Percentiles rank a stretch among this genome's conserved stretches.
Evolutionary conservation across 2,329 filamentous ascomycete species (phyloP).

Genomic region (Rhinocladiella mackenziei): DNA sequence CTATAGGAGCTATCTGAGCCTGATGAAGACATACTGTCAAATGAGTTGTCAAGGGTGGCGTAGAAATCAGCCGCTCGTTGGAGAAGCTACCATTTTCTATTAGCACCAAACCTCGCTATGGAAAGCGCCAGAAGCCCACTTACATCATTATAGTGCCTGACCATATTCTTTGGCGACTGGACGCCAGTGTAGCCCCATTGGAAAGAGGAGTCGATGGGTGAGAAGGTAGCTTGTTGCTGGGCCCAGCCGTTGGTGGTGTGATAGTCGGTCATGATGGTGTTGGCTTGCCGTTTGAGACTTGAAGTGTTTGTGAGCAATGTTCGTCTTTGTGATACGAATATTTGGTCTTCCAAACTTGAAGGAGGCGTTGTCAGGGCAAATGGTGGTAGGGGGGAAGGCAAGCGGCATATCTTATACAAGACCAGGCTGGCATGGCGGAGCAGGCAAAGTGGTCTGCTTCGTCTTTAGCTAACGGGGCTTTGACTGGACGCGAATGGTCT

Average conservation of each 20-base stretch:
- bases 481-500: too few relatives aligned
- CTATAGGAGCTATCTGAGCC: slow-evolving; percentile 18
- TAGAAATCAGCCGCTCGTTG: slow-evolving; percentile 25
- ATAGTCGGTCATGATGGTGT: slow-evolving; percentile 16
- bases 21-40: slow-evolving; percentile 22
- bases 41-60: slow-evolving; percentile 22
- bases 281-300: background rate
- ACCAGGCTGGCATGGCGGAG: slow-evolving; percentile 11
- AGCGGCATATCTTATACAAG: slow-evolving; percentile 15
- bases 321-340: too few relatives aligned
- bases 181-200: slow-evolving; percentile 22
- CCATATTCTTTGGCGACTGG: slow-evolving; percentile 24
- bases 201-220: slow-evolving; percentile 17
- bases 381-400: slow-evolving; percentile 7
- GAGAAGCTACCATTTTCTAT: slow-evolving; percentile 15
- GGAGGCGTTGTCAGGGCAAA: too few relatives aligned
- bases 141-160: slow-evolving; percentile 25
- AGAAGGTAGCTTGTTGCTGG: slow-evolving; percentile 16
- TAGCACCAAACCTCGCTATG: background rate
- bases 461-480: too few relatives aligned
- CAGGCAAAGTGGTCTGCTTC: slow-evolving; percentile 9
- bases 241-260: slow-evolving; percentile 18
- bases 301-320: too few relatives aligned
- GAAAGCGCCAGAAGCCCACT: background rate
- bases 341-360: too few relatives aligned